Evolutionary conservation across 805 yeast species (phyloP).

Genomic region (Brettanomyces naardenensis): DNA sequence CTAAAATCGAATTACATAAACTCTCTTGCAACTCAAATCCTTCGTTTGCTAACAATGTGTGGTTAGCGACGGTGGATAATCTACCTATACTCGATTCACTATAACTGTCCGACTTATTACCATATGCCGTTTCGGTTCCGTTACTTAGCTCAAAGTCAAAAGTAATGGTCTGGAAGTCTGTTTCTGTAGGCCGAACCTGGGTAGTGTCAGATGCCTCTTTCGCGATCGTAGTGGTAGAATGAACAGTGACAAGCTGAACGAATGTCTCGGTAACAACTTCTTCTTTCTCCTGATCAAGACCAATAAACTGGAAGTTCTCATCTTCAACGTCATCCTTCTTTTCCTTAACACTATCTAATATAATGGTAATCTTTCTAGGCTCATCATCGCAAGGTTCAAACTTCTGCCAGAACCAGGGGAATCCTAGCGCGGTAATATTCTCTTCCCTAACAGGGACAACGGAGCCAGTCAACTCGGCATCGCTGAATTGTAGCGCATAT

Average conservation of each 20-base stretch:
- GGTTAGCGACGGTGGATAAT: neutral
- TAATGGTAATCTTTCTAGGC: neutral
- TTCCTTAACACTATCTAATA: constrained; percentile 1
- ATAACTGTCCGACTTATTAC: neutral
- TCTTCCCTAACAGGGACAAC: constrained; percentile 17
- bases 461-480: neutral
- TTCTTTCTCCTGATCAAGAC: constrained; percentile 11
- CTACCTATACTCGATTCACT: neutral
- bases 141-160: neutral
- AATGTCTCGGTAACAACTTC: constrained; percentile 4
- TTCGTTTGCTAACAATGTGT: neutral
- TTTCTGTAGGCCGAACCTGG: too few relatives aligned
- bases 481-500: neutral
- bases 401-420: constrained; percentile 20
- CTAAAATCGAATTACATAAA: neutral
- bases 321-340: constrained; percentile 7
- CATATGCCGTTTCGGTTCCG: neutral
- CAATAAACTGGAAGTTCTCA: constrained; percentile 21
- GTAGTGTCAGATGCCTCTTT: too few relatives aligned
- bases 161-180: neutral
- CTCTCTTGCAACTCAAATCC: neutral
- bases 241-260: constrained; percentile 4
- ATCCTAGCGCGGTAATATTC: constrained; percentile 20
- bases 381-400: constrained; percentile 4
- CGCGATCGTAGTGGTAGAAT: constrained; percentile 8